A percentile compares a stretch with the other conserved stretches of the same genome.
Evolutionary conservation across 2,329 filamentous ascomycete species (phyloP).

Genomic region (Calonectria montana): DNA sequence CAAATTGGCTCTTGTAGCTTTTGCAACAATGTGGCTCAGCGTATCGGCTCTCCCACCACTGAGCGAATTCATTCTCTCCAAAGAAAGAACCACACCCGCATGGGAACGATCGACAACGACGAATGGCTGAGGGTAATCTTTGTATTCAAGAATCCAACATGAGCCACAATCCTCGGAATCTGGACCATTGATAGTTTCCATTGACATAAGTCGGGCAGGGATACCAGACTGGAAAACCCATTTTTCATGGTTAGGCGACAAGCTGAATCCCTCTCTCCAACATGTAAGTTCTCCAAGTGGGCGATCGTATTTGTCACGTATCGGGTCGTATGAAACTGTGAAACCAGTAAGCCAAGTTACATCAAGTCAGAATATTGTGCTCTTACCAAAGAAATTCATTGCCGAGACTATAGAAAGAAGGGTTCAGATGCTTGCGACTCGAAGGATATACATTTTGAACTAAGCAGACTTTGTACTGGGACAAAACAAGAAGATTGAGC

Average conservation of each 20-base stretch:
- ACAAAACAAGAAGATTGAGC: too few relatives aligned
- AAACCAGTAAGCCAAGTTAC: not conserved
- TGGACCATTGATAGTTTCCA: not conserved
- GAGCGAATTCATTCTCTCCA: not conserved
- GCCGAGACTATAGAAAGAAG: not conserved
- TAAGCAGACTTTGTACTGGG: not conserved
- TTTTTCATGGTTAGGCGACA: not conserved
- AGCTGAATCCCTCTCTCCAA: not conserved
- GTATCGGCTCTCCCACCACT: not conserved
- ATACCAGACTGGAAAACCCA: not conserved
- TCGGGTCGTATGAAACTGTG: not conserved
- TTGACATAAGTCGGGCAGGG: not conserved
- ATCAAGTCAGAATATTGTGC: not conserved
- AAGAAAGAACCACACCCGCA: not conserved
- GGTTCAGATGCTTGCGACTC: not conserved
- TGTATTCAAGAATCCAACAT: not conserved
- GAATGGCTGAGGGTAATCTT: not conserved
- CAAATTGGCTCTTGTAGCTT: not conserved
- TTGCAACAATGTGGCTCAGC: not conserved
- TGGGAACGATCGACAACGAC: not conserved
- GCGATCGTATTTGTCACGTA: not conserved
- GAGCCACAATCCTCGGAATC: not conserved
- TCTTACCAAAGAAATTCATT: not conserved
- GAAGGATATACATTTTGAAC: not conserved
- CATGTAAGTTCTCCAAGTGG: not conserved